Evolutionary conservation across 331 rosid species (phyloP), one percentile per base, ranked within the genome.

Genomic region (Quercus lobata): DNA sequence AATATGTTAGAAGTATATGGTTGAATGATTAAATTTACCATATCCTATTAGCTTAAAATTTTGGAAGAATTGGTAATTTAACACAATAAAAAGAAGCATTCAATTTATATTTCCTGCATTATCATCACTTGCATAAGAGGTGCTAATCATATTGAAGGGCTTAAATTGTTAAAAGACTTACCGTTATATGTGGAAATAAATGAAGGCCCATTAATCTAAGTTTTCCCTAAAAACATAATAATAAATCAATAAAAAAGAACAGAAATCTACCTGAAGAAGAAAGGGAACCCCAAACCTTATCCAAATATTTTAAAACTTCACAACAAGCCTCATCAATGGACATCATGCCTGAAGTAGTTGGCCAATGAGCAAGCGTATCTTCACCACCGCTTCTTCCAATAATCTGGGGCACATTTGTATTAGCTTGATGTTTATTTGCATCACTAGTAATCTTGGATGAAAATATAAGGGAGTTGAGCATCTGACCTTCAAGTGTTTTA

Each of bases 361-460:
- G 97, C 99, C 99, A 95, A 78, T 95, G 99, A 86, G 99, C 87
- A 83, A 95, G 97, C 63, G 97, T 93, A 82, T 95, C 97, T 80
- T 92, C 99, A 78, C 99, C 99, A 41, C 99, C 97, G 84, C 89
- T 91, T 80, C 87, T 91, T 66, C 97, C 97, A 30, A 89, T 87
- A 71, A 79, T 87, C 99, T 95, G 79, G n/a, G 78, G 57, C 80
- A 86, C 52, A 82, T 72, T 71, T 78, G 77, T 71, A 65, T 80
- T 35, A 85, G 79, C 46, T 32, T 76, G 54, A 81, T 58, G 78
- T 21, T 63, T 61, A 73, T 46, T 77, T 16, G 78, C 18, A 72
- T 30, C 63, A 74, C n/a, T 75, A 62, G 30, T 71, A 57, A 70
- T 74, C 69, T 76, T 52, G 19, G 74, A 74, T 73, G 69, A 53